A percentile compares a stretch with the other conserved stretches of the same genome.
Evolutionary conservation across 2,329 filamentous ascomycete genomes (phyloP).

Genomic region (Talaromyces sp.): DNA sequence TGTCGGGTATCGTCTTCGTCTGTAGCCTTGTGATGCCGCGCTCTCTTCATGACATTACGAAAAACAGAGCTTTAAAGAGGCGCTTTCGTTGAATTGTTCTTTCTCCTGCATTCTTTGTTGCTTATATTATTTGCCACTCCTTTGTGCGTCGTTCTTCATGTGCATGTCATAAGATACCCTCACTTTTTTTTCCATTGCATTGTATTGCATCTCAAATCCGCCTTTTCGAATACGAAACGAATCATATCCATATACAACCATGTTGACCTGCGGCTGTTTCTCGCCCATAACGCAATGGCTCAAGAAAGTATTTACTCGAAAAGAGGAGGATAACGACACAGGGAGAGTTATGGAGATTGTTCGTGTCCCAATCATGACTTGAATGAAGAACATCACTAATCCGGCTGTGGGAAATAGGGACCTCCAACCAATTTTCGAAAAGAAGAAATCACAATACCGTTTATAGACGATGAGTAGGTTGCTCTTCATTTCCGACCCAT

Average conservation of each 20-base stretch:
- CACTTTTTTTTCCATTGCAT: background rate
- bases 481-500: background rate
- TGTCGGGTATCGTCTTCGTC: background rate
- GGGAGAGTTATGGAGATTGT: slow-evolving; percentile 37
- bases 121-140: slow-evolving; percentile 14
- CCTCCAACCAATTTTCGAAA: slow-evolving; percentile 44
- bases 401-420: slow-evolving; percentile 27
- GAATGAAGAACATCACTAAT: too few species aligned
- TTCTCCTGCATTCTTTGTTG: slow-evolving; percentile 6
- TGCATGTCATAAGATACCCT: slow-evolving; percentile 12
- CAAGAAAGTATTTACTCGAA: slow-evolving; percentile 32
- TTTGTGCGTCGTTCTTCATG: slow-evolving; percentile 6
- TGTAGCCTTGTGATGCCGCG: too few species aligned
- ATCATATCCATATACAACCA: background rate
- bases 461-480: slow-evolving; percentile 38
- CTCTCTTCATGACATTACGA: slow-evolving; percentile 2
- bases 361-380: too few species aligned
- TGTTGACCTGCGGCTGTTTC: slow-evolving; percentile 30
- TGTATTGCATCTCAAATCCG: background rate
- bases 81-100: background rate
- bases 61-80: background rate
- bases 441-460: slow-evolving; percentile 39
- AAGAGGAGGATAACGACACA: slow-evolving; percentile 20
- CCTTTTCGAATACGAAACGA: background rate
- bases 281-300: slow-evolving; percentile 34